Percentiles rank a stretch among this genome's conserved stretches.
phyloP scores from a whole-genome alignment of 73 alveolate species.

The Stentor coeruleus region DNA sequence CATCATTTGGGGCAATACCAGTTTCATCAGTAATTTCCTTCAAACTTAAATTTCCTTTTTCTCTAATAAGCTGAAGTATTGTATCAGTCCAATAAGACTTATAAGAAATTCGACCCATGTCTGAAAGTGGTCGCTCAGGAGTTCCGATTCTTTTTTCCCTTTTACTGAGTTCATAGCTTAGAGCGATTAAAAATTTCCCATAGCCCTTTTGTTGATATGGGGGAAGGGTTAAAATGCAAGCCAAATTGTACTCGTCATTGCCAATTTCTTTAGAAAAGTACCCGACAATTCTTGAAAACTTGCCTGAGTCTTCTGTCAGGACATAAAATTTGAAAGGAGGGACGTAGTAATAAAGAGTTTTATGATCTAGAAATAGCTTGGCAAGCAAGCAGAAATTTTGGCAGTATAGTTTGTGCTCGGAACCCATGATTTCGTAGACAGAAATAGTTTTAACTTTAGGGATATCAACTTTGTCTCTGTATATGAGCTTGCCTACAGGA shows the following conservation, averaged over 20 bases:
- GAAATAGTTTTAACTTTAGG: conserved; percentile 57
- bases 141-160: conserved; percentile 77
- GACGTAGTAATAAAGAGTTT: conserved; percentile 83
- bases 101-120: conserved; percentile 77
- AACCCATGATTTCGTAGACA: conserved; percentile 73
- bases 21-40: conserved; percentile 75
- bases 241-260: conserved; percentile 37
- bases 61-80: conserved; percentile 56
- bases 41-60: conserved; percentile 60
- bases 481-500: conserved; percentile 5
- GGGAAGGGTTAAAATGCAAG: conserved; percentile 55
- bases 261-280: conserved; percentile 49
- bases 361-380: conserved; percentile 86
- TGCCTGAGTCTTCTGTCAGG: conserved; percentile 72
- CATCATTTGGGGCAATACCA: conserved; percentile 68
- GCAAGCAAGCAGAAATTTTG: conserved; percentile 82
- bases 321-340: conserved; percentile 82
- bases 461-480: conserved; percentile 59
- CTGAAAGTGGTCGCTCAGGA: conserved; percentile 93
- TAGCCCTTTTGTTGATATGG: conserved; percentile 89
- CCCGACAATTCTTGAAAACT: conserved; percentile 75
- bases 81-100: conserved; percentile 84
- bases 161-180: conserved; percentile 69
- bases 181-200: conserved; percentile 81
- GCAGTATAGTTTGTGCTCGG: conserved; percentile 75